Percentiles rank a stretch among this genome's conserved stretches.
These are phyloP conservation scores for barley (Hordeum vulgare) DNA, from an alignment of 176 grass and related monocot genomes.

Conservation along the genomic window MorexV3_pseudomolecules_assembly NC_058521.1:576064152-576064651, in stretches of 20 bases:
- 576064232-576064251: background rate
- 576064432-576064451: slow-evolving; percentile 97
- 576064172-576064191: background rate
- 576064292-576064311: slow-evolving; percentile 47
- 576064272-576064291: background rate
- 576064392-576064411: slow-evolving; percentile 98
- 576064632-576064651: slow-evolving; percentile 54
- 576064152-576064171: background rate
- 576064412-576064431: slow-evolving; percentile 98
- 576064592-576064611: slow-evolving; percentile 94
- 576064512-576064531: background rate
- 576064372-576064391: slow-evolving; percentile 95
- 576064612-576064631: slow-evolving; percentile 66
- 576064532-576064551: background rate
- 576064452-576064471: slow-evolving; percentile 95
- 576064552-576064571: background rate
- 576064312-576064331: slow-evolving; percentile 99
- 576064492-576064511: slow-evolving; percentile 17
- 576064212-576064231: background rate
- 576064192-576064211: background rate
- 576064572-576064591: slow-evolving; percentile 43
- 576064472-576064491: slow-evolving; percentile 98
- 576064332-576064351: slow-evolving; percentile 96
- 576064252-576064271: background rate
- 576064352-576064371: slow-evolving; percentile 99